Base-by-base conservation (phyloP, 2,329 filamentous ascomycete species). In the Fusarium sp. region DNA sequence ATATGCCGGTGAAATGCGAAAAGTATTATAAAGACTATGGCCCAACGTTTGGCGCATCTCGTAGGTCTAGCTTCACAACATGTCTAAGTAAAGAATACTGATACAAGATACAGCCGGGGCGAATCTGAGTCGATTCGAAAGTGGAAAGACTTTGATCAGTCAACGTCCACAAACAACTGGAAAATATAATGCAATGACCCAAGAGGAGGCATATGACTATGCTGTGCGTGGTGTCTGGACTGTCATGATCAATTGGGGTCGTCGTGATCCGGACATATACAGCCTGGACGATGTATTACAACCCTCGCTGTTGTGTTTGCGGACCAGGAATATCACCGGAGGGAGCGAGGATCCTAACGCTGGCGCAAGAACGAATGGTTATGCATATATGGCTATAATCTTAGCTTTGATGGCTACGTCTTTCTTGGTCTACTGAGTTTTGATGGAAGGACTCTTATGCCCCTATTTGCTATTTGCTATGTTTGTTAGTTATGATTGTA, bases 151-250 rank as follows among this genome's bases (percentile, higher is more conserved):
- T 15, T 23, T 63, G n/a, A 52, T 68, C n/a, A 45, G 44, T 20
- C 15, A 50, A 17, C 49, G 49, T 10, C 38, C 64, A 15, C 33
- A 46, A n/a, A 41, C 48, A 35, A 37, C 27, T n/a, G 46, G 57
- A 14, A n/a, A 42, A 37, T 13, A 30, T 12, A n/a, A 18, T 30
- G 40, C n/a, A 20, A 50, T 63, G 64, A 68, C 42, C 8, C 27
- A 68, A 32, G 40, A 58, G 38, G 64, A 68, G 18, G 57, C 49
- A 33, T 68, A 68, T 27, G 23, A 64, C 6, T 40, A 68, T 35
- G 64, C 64, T 33, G 50, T 68, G 26, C 57, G 64, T 41, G 58
- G 65, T 23, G 45, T 68, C 23, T 68, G 64, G 64, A 68, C 40
- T 32, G 57, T 68, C 5, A 35, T 68, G 64, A 63, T 68, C 10